Evolutionary conservation across 371 early-diverging fungal species (phyloP), one percentile per base, ranked within the genome.

Genomic region (Choanephora cucurbitarum): DNA sequence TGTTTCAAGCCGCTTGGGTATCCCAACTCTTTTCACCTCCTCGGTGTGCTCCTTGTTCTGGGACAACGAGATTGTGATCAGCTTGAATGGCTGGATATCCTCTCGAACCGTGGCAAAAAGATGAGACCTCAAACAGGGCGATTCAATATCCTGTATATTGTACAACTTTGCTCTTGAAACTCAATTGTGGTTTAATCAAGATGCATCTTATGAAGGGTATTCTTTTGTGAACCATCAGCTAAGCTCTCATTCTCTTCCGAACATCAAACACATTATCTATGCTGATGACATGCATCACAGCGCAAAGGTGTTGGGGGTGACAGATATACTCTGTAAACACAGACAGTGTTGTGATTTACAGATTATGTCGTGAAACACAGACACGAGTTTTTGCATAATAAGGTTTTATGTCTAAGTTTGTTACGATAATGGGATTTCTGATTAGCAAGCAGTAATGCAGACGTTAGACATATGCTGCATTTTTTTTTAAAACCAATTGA

Each of bases 281-380:
- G 56, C 49, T 33, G 56, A 56, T 24, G 56, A 56, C 40, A 19
- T 48, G 18, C 23, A n/a, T n/a, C n/a, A n/a, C n/a, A n/a, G n/a
- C n/a, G n/a, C n/a, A n/a, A n/a, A n/a, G n/a, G n/a, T n/a, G n/a
- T n/a, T n/a, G n/a, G n/a, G n/a, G n/a, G n/a, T n/a, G n/a, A n/a
- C n/a, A n/a, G n/a, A n/a, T n/a, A n/a, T n/a, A n/a, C n/a, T n/a
- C n/a, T n/a, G n/a, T n/a, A n/a, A n/a, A n/a, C n/a, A n/a, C n/a
- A n/a, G n/a, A n/a, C n/a, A n/a, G n/a, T n/a, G n/a, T n/a, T n/a
- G n/a, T n/a, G n/a, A n/a, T n/a, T n/a, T n/a, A n/a, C n/a, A n/a
- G n/a, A n/a, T n/a, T n/a, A n/a, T n/a, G n/a, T n/a, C n/a, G n/a
- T n/a, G n/a, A n/a, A n/a, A n/a, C n/a, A n/a, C n/a, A n/a, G n/a